These are phyloP conservation scores for Russula griseocarnosa DNA, from an alignment of 768 basidiomycete genomes.

Conservation along the genomic window DNA sequence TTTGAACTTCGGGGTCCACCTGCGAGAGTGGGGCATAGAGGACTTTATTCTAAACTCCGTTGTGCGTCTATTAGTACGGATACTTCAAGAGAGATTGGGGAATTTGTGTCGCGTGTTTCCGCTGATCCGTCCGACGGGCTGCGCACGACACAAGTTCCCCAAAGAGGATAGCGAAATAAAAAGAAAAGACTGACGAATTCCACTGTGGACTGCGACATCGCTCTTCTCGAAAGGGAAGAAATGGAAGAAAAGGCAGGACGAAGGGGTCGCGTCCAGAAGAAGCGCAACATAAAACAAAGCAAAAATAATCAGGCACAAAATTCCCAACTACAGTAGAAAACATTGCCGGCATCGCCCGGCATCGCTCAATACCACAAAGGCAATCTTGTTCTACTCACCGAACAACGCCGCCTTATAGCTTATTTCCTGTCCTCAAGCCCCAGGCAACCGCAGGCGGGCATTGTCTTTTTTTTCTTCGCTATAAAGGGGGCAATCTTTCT, in stretches of 20 bases:
- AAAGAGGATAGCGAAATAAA: not conserved
- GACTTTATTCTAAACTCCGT: conserved; percentile 70
- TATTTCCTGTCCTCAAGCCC: not conserved
- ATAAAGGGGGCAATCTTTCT: conserved; percentile 4
- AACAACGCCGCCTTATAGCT: not conserved
- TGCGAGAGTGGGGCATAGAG: conserved; percentile 86
- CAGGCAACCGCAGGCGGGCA: too few species aligned
- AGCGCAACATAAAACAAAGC: conserved; percentile 35
- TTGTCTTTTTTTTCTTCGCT: conserved; percentile 11
- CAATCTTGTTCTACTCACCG: not conserved
- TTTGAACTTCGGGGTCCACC: conserved; percentile 91
- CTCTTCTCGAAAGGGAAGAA: conserved; percentile 13
- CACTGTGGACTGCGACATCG: conserved; percentile 23
- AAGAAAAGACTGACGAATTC: conserved; percentile 25
- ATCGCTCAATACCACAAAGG: not conserved
- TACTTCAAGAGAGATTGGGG: not conserved
- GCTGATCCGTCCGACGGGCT: not conserved
- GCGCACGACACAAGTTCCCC: not conserved
- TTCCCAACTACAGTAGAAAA: not conserved
- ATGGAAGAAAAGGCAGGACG: conserved; percentile 19
- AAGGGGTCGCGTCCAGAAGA: conserved; percentile 33
- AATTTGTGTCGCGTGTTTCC: too few species aligned
- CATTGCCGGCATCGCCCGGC: conserved; percentile 2
- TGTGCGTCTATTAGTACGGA: not conserved
- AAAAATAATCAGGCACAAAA: not conserved